Conservation (phyloP, 2,329 filamentous ascomycete species). For the Penicillium aurantiogriseum region DNA sequence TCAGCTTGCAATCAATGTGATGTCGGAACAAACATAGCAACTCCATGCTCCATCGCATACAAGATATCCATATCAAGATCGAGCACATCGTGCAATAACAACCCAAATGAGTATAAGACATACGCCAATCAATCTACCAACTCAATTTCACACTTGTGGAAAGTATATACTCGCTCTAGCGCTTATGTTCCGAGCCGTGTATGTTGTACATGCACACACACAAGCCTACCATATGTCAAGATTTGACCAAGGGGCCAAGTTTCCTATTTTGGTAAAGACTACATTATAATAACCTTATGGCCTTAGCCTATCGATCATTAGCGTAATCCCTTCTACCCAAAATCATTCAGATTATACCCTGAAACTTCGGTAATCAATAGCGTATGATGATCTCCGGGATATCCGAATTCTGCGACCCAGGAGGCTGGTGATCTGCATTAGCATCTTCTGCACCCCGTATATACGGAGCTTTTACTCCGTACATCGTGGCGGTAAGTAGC, state of each 20-base stretch:
- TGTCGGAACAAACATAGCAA: not conserved
- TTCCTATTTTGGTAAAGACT: not conserved
- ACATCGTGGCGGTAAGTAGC: not conserved
- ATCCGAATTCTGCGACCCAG: not conserved
- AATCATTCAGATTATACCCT: not conserved
- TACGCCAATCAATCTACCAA: too few relatives aligned
- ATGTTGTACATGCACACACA: not conserved
- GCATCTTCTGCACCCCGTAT: not conserved
- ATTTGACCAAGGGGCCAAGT: not conserved
- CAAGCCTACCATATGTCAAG: not conserved
- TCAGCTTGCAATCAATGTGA: not conserved
- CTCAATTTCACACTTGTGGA: not conserved
- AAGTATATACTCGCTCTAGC: not conserved
- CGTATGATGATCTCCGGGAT: not conserved
- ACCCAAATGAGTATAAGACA: too few relatives aligned
- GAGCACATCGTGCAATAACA: not conserved
- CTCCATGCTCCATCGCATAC: not conserved
- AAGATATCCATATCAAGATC: not conserved
- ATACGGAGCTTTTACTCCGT: not conserved
- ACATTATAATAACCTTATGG: not conserved
- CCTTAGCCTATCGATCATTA: not conserved
- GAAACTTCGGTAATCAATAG: not conserved
- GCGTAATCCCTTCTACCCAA: too few relatives aligned
- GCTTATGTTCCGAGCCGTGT: too few relatives aligned
- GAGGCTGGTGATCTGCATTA: not conserved